A percentile compares a stretch with the other conserved stretches of the same genome.
Conservation (phyloP, 495 filamentous ascomycete species). For the Entonaema liquescens region DNA sequence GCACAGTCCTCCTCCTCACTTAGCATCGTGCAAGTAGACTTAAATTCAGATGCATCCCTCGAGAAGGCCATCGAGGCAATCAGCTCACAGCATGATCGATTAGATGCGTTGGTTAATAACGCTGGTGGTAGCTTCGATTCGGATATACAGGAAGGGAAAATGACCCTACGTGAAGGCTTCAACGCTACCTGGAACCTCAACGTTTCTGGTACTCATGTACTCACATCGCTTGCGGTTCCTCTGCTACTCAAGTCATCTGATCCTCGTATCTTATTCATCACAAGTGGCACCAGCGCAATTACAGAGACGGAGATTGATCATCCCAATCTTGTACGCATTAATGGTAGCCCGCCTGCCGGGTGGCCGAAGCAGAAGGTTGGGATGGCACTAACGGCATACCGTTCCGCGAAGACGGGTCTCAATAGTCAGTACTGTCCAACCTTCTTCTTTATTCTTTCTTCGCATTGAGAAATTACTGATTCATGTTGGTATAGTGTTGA, state of each 20-base stretch:
- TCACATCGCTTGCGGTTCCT: slow-evolving; percentile 56
- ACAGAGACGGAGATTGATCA: slow-evolving; percentile 46
- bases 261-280: slow-evolving; percentile 61
- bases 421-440: slow-evolving; percentile 50
- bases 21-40: slow-evolving; percentile 56
- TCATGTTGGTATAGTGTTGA: slow-evolving; percentile 53
- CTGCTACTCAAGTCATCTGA: slow-evolving; percentile 55
- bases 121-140: slow-evolving; percentile 54
- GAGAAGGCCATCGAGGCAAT: slow-evolving; percentile 50
- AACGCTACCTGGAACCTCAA: slow-evolving; percentile 62
- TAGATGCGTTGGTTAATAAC: slow-evolving; percentile 66
- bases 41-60: slow-evolving; percentile 63
- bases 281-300: slow-evolving; percentile 59
- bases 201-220: slow-evolving; percentile 56
- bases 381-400: slow-evolving; percentile 52
- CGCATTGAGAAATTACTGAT: background rate
- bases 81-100: slow-evolving; percentile 47
- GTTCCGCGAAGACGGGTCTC: slow-evolving; percentile 65
- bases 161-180: slow-evolving; percentile 53
- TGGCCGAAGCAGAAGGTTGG: slow-evolving; percentile 47
- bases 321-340: slow-evolving; percentile 27
- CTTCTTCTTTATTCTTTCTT: background rate
- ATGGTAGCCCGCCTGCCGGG: slow-evolving; percentile 52
- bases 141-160: slow-evolving; percentile 30
- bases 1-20: slow-evolving; percentile 50